Conservation (phyloP, 805 yeast species). For the Saccharomycopsis fibuligera region DNA sequence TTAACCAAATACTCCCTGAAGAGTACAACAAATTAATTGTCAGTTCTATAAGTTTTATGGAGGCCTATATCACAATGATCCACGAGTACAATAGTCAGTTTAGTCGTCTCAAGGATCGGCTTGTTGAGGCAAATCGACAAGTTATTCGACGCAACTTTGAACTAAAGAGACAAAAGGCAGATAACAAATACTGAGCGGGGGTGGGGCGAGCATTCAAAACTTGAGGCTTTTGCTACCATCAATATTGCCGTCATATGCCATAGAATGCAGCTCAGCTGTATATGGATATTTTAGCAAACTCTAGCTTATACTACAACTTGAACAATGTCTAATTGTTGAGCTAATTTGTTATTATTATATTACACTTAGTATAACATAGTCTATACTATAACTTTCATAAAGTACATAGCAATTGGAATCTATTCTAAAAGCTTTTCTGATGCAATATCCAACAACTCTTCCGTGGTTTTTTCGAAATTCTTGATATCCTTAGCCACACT, state of each 20-base stretch:
- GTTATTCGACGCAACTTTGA: background rate
- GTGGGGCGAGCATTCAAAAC: no score
- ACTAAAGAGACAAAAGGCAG: background rate
- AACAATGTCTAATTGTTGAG: no score
- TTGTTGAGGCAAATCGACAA: background rate
- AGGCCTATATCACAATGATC: conserved; percentile 3
- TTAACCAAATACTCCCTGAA: conserved; percentile 2
- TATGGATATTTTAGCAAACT: no score
- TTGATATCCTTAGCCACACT: conserved; percentile 40
- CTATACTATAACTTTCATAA: no score
- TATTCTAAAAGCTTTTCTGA: conserved; percentile 21
- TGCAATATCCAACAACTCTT: conserved; percentile 35
- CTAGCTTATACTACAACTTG: no score
- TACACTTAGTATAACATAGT: no score
- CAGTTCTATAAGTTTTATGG: conserved; percentile 2
- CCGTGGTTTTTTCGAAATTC: conserved; percentile 36
- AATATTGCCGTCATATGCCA: no score
- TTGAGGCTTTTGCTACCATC: no score
- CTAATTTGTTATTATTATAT: no score
- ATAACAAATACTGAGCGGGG: background rate
- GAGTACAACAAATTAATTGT: conserved; percentile 3
- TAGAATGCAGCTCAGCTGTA: no score
- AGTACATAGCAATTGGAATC: no score
- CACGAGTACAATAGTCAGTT: conserved; percentile 2
- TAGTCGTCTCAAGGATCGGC: background rate